Percentiles rank a stretch among this genome's conserved stretches.
These are phyloP conservation scores for Exophiala xenobiotica DNA, from an alignment of 2,329 filamentous ascomycete genomes.

Conservation along the genomic window DNA sequence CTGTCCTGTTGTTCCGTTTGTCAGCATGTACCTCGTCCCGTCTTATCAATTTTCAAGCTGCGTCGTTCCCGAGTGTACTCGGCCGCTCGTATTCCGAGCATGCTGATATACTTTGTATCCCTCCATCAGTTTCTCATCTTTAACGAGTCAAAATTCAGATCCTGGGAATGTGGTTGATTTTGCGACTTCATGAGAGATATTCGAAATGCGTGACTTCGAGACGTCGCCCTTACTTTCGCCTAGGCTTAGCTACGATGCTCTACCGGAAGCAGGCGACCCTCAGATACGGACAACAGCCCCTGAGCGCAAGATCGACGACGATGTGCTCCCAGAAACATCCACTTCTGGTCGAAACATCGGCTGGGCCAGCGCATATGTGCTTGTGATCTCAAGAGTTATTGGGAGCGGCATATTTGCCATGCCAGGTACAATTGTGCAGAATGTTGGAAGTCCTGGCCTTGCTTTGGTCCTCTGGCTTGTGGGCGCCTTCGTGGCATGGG, in stretches of 20 bases:
- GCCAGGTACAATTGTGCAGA: slow-evolving; percentile 64
- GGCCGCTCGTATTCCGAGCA: too few relatives aligned
- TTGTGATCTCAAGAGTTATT: slow-evolving; percentile 67
- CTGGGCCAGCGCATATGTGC: slow-evolving; percentile 64
- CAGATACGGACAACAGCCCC: slow-evolving; percentile 2
- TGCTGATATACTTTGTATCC: too few relatives aligned
- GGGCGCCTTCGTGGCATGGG: slow-evolving; percentile 61
- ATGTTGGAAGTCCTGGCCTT: slow-evolving; percentile 65
- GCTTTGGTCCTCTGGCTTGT: slow-evolving; percentile 63
- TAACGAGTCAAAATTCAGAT: too few relatives aligned
- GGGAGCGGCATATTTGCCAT: slow-evolving; percentile 72
- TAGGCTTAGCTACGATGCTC: slow-evolving; percentile 4
- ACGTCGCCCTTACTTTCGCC: slow-evolving; percentile 24
- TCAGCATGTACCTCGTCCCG: slow-evolving; percentile 9
- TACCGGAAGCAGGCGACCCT: not conserved
- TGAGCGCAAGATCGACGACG: slow-evolving; percentile 63
- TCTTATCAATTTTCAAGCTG: too few relatives aligned
- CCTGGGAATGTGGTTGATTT: too few relatives aligned
- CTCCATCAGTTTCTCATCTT: too few relatives aligned
- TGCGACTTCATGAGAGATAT: not conserved
- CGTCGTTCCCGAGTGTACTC: too few relatives aligned
- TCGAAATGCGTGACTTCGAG: slow-evolving; percentile 19
- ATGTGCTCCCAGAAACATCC: slow-evolving; percentile 60
- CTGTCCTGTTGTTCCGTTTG: slow-evolving; percentile 9
- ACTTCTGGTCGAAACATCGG: slow-evolving; percentile 59